Conservation (phyloP, 1,139 yeast species). For the Pichia sp. region DNA sequence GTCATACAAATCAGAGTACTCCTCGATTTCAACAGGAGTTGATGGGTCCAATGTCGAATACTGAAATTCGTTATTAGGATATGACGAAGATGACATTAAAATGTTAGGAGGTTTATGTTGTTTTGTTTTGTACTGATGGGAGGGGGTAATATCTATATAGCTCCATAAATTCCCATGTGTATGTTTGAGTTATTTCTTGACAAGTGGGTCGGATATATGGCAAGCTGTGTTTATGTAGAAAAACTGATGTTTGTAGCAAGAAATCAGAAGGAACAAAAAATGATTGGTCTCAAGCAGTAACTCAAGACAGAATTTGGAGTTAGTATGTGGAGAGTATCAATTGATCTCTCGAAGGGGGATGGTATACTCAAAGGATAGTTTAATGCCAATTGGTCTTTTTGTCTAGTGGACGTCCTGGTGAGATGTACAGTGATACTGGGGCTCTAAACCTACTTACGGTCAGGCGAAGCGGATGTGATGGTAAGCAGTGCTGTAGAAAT, state of each 20-base stretch:
- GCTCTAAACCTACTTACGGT: neutral
- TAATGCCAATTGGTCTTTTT: neutral
- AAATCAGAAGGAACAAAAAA: neutral
- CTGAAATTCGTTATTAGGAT: neutral
- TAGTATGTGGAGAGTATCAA: neutral
- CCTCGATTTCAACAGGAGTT: conserved; percentile 15
- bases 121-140: neutral
- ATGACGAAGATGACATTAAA: neutral
- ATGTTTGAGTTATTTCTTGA: neutral
- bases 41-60: conserved; percentile 13
- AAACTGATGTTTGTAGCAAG: neutral
- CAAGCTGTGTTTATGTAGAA: neutral
- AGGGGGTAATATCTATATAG: neutral
- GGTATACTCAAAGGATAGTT: neutral
- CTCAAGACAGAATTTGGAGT: neutral
- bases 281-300: neutral
- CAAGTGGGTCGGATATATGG: neutral
- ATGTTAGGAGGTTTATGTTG: neutral
- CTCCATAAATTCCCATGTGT: neutral
- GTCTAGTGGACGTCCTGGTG: neutral
- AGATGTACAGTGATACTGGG: neutral
- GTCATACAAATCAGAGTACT: conserved; percentile 22
- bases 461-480: neutral
- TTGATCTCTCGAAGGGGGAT: neutral
- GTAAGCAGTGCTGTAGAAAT: neutral